phyloP scores from a whole-genome alignment of 2,329 filamentous ascomycete species.

The Cladosporium sp. region DNA sequence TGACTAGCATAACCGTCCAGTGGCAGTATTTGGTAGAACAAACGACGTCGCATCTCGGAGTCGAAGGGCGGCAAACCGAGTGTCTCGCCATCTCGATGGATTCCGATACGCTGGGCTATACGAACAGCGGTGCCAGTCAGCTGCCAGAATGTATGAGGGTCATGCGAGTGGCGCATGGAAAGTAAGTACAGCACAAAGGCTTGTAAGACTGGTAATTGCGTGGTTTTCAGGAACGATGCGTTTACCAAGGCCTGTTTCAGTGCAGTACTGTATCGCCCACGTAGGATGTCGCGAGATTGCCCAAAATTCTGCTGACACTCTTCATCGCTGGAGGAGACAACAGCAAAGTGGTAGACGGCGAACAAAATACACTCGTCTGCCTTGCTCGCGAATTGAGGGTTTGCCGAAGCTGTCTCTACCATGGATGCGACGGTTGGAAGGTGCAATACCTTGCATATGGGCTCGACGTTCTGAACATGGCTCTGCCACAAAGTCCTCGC shows the following conservation, averaged over 20 bases:
- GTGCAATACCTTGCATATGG: conserved; percentile 66
- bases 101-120: conserved; percentile 56
- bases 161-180: conserved; percentile 35
- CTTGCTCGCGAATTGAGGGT: conserved; percentile 52
- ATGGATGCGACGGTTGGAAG: conserved; percentile 51
- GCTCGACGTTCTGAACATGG: conserved; percentile 67
- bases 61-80: conserved; percentile 52
- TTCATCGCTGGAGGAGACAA: conserved; percentile 45
- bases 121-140: conserved; percentile 58
- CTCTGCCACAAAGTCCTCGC: conserved; percentile 53
- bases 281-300: conserved; percentile 49
- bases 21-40: conserved; percentile 62
- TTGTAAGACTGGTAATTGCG: conserved; percentile 62
- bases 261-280: conserved; percentile 35
- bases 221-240: conserved; percentile 61
- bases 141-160: conserved; percentile 56
- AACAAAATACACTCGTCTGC: conserved; percentile 57
- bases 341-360: conserved; percentile 55
- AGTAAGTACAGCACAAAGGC: conserved; percentile 61
- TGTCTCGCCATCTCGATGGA: conserved; percentile 54
- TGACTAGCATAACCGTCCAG: conserved; percentile 43
- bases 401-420: conserved; percentile 40
- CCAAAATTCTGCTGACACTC: conserved; percentile 46
- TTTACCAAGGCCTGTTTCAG: conserved; percentile 62
- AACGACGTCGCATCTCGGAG: conserved; percentile 54